Percentiles rank a stretch among this genome's conserved stretches.
These are phyloP conservation scores for Pseudopyrenochaeta lycopersici DNA, from an alignment of 2,329 filamentous ascomycete genomes.

Conservation along the genomic window DNA sequence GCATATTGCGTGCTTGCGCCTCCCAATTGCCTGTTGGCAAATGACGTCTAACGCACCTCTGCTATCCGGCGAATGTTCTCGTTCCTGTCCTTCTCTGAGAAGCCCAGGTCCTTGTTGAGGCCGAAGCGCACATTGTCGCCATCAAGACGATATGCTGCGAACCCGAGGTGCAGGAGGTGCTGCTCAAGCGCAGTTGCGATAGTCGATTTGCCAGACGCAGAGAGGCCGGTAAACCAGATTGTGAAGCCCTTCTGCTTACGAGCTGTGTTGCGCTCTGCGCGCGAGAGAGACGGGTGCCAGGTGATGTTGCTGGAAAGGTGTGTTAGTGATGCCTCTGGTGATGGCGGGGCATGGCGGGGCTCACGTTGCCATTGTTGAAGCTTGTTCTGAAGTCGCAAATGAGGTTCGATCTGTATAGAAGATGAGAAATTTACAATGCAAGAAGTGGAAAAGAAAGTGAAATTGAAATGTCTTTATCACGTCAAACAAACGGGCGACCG, in stretches of 20 bases:
- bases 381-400: slow-evolving; percentile 3
- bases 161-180: slow-evolving; percentile 85
- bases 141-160: slow-evolving; percentile 90
- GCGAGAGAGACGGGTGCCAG: slow-evolving; percentile 84
- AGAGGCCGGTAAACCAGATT: slow-evolving; percentile 97
- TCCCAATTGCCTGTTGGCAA: neutral
- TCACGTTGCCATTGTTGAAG: slow-evolving; percentile 47
- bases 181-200: slow-evolving; percentile 97
- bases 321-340: slow-evolving; percentile 20
- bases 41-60: slow-evolving; percentile 61
- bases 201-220: slow-evolving; percentile 95
- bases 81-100: slow-evolving; percentile 89
- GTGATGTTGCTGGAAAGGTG: slow-evolving; percentile 76
- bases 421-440: neutral
- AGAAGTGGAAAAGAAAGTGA: neutral
- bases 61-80: slow-evolving; percentile 98
- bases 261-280: slow-evolving; percentile 75
- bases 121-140: slow-evolving; percentile 99
- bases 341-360: slow-evolving; percentile 41
- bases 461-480: slow-evolving; percentile 6
- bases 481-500: slow-evolving; percentile 13
- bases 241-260: slow-evolving; percentile 91
- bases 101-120: slow-evolving; percentile 96
- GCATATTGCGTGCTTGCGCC: slow-evolving; percentile 24
- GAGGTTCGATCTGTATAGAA: neutral